phyloP scores from a whole-genome alignment of 2,329 filamentous ascomycete genomes.

The Chaetomium sp. region DNA sequence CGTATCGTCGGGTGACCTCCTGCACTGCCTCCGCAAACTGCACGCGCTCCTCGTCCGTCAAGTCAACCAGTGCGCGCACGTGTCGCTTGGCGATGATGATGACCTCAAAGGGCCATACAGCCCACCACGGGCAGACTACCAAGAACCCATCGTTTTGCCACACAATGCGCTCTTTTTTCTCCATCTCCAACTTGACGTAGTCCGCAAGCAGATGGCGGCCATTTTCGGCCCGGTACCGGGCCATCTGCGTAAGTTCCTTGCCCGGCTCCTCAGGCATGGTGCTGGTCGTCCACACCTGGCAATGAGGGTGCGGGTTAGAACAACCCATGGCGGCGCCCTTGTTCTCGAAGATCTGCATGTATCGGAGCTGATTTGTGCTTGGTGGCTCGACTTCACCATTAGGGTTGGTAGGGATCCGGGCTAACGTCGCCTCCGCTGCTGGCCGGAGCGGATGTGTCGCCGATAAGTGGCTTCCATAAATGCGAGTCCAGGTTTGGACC shows the following conservation, averaged over 20 bases:
- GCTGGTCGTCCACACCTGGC: constrained; percentile 93
- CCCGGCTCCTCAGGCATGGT: constrained; percentile 82
- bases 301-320: constrained; percentile 96
- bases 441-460: constrained; percentile 57
- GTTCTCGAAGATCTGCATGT: constrained; percentile 99
- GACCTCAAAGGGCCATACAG: constrained; percentile 92
- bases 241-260: constrained; percentile 70
- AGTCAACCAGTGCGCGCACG: constrained; percentile 76
- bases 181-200: constrained; percentile 75
- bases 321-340: constrained; percentile 98
- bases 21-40: constrained; percentile 78
- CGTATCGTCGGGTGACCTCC: constrained; percentile 84
- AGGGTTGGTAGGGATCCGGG: constrained; percentile 29
- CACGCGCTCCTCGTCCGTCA: constrained; percentile 62
- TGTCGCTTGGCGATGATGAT: constrained; percentile 82
- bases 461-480: constrained; percentile 78
- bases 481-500: constrained; percentile 82
- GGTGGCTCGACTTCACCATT: constrained; percentile 43
- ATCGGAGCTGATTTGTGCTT: constrained; percentile 64
- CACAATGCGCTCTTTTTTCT: constrained; percentile 78
- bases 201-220: constrained; percentile 74
- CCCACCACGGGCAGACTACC: constrained; percentile 95
- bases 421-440: constrained; percentile 34
- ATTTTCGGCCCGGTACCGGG: constrained; percentile 69
- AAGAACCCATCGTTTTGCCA: constrained; percentile 83